Conservation (phyloP, 306 rosid species). For the Ceratonia siliqua region DNA sequence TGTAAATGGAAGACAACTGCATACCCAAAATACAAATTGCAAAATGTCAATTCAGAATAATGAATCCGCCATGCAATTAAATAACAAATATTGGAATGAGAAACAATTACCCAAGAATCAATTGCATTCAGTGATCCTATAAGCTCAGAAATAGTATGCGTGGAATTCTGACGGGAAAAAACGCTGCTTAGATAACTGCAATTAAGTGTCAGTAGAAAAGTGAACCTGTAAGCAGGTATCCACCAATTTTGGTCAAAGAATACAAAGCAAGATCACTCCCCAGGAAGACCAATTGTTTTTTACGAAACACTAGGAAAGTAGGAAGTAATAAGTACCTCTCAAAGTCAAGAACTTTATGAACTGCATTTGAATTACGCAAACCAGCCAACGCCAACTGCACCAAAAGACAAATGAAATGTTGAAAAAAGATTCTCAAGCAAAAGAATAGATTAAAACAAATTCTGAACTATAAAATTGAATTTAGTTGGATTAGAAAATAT, state of each 20-base stretch:
- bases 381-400: constrained; percentile 86
- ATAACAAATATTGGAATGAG: constrained; percentile 22
- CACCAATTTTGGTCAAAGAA: constrained; percentile 10
- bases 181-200: constrained; percentile 66
- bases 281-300: not conserved
- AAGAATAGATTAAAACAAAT: constrained; percentile 7
- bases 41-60: constrained; percentile 25
- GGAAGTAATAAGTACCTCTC: constrained; percentile 52
- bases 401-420: constrained; percentile 25
- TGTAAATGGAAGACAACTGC: constrained; percentile 32
- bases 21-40: constrained; percentile 21
- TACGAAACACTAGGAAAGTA: constrained; percentile 6
- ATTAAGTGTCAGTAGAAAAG: constrained; percentile 28
- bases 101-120: constrained; percentile 69
- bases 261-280: constrained; percentile 12
- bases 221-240: constrained; percentile 20
- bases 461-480: not conserved
- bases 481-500: constrained; percentile 12
- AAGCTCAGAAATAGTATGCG: constrained; percentile 66
- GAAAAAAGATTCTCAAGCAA: constrained; percentile 11
- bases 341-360: constrained; percentile 63
- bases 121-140: constrained; percentile 56
- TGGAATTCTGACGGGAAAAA: constrained; percentile 57
- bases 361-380: constrained; percentile 66
- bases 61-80: constrained; percentile 11